A percentile compares a stretch with the other conserved stretches of the same genome.
Conservation (phyloP, 2,329 filamentous ascomycete genomes). For the Cordyceps javanica region DNA sequence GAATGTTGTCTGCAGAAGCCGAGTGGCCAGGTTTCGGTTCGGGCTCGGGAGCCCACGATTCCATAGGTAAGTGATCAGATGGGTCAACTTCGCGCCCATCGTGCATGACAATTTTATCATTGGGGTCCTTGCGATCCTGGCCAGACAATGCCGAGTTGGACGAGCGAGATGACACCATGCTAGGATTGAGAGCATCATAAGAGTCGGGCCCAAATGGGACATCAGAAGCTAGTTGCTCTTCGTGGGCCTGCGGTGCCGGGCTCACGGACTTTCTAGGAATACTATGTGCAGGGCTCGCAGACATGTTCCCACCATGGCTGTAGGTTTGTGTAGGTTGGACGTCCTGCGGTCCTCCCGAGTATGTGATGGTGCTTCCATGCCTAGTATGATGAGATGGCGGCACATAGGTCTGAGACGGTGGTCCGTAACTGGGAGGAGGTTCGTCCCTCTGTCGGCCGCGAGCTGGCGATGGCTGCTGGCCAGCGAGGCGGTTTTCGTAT, state of each 20-base stretch:
- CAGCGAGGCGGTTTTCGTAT: constrained; percentile 39
- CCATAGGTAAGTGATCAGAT: constrained; percentile 71
- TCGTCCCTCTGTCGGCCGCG: constrained; percentile 36
- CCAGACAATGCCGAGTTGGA: constrained; percentile 23
- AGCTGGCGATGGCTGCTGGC: constrained; percentile 32
- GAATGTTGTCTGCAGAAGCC: constrained; percentile 26
- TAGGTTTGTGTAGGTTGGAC: constrained; percentile 23
- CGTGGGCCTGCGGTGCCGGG: constrained; percentile 52
- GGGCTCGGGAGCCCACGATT: constrained; percentile 72
- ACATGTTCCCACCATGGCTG: constrained; percentile 33
- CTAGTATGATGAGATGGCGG: constrained; percentile 42
- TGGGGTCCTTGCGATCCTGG: constrained; percentile 41
- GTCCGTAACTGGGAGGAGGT: constrained; percentile 21
- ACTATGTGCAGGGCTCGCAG: constrained; percentile 43
- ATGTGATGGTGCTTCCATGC: constrained; percentile 30
- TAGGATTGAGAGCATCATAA: constrained; percentile 67
- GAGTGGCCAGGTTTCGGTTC: constrained; percentile 39
- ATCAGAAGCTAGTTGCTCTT: constrained; percentile 48
- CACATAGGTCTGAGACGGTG: constrained; percentile 26
- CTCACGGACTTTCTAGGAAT: constrained; percentile 69
- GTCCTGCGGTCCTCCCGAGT: constrained; percentile 26
- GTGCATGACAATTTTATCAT: constrained; percentile 67
- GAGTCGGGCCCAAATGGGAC: constrained; percentile 70
- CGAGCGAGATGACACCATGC: constrained; percentile 31
- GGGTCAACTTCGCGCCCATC: constrained; percentile 75